Evolutionary conservation across 306 rosid species (phyloP).

Genomic region (Biancaea sappan): DNA sequence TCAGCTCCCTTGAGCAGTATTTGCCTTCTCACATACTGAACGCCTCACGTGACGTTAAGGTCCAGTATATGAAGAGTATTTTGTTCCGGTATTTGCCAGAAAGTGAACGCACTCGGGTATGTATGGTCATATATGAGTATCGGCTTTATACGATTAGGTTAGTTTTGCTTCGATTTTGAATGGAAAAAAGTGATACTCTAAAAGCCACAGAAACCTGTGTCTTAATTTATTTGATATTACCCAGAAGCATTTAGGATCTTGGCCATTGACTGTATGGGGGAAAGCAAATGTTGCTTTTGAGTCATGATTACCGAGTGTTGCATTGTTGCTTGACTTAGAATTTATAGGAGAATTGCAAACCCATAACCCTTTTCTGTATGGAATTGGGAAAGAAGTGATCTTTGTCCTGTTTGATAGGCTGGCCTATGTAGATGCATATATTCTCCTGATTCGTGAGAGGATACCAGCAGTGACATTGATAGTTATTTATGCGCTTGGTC

Average conservation of each 20-base stretch:
- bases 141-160: background rate
- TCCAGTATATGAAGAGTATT: conserved; percentile 70
- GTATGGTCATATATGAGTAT: conserved; percentile 26
- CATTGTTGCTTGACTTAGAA: background rate
- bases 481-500: background rate
- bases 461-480: background rate
- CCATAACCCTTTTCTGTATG: conserved; percentile 1
- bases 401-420: background rate
- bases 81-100: conserved; percentile 70
- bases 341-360: background rate
- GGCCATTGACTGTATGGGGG: background rate
- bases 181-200: background rate
- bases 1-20: conserved; percentile 79
- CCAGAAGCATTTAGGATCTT: conserved; percentile 10
- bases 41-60: conserved; percentile 67
- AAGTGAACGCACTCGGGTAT: conserved; percentile 77
- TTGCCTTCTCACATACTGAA: conserved; percentile 64
- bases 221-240: conserved; percentile 24
- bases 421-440: conserved; percentile 1
- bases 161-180: conserved; percentile 18
- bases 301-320: background rate
- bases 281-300: background rate
- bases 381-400: conserved; percentile 2
- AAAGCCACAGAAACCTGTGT: background rate
- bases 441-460: background rate